Base-by-base conservation (phyloP, 1,284 basidiomycete genomes). In the Coriolopsis trogii region DNA sequence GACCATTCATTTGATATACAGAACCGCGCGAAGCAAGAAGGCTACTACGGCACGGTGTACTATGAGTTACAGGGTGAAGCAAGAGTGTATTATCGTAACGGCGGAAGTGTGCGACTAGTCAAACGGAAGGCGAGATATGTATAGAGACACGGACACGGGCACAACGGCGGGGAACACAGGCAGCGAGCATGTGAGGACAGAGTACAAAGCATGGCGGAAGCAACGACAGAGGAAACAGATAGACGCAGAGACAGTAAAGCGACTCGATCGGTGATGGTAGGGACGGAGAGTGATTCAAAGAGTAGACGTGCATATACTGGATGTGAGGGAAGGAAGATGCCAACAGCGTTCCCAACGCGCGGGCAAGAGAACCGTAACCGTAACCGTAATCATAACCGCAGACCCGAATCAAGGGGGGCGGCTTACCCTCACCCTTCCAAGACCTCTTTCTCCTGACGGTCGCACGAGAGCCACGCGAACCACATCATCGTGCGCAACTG, bases 401-500 rank as follows among this genome's bases (percentile, higher is more conserved):
- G 21, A 36, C 46, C 29, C 38, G 33, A 37, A 30, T 23, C 13
- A 21, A 25, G 25, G 21, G 41, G 23, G 26, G 48, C 23, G 63
- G 33, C n/a, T 18, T 7, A 18, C n/a, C 7, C 70, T 43, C 21
- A 58, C 20, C 45, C 39, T 26, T 69, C 70, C 66, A 56, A 23
- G 20, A 70, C 66, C 57, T 76, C 73, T 60, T 73, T 74, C 58
- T 80, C 78, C 59, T 80, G 77, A 38, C 73, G 72, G 51, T 68
- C 65, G 56, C 87, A 89, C 30, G 85, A 87, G 58, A 88, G 68
- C 91, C 91, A 93, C 30, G 89, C 89, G 66, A 87, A 95, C 93
- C 93, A 96, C 83, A 96, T 88, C 81, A 94, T 94, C 50, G 87
- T 90, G 62, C 89, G 81, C 60, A 98, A 76, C 73, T 96, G 93